Percentiles rank a stretch among this genome's conserved stretches.
phyloP scores from a whole-genome alignment of 1,139 yeast species.

The Geotrichum siamense region DNA sequence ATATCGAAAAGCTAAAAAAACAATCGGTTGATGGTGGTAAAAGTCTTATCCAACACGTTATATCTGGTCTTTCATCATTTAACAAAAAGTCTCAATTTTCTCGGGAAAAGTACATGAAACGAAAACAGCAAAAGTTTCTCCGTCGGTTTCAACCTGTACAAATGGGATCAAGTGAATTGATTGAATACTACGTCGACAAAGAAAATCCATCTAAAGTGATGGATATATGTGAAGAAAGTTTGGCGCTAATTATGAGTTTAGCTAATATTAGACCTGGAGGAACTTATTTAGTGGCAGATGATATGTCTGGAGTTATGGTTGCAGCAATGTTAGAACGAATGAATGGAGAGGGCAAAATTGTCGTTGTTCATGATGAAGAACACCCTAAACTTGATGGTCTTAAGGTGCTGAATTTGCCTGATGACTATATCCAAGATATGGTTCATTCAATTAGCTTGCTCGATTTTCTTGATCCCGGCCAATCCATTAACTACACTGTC shows the following conservation, averaged over 20 bases:
- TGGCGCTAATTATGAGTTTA: slow-evolving; percentile 66
- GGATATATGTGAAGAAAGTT: slow-evolving; percentile 64
- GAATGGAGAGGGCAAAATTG: slow-evolving; percentile 72
- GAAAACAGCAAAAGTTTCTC: slow-evolving; percentile 87
- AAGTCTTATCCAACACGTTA: slow-evolving; percentile 71
- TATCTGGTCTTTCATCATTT: slow-evolving; percentile 77
- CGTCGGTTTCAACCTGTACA: slow-evolving; percentile 78
- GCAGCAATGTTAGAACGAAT: slow-evolving; percentile 85
- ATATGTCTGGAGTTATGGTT: slow-evolving; percentile 78
- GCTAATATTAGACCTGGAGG: slow-evolving; percentile 90
- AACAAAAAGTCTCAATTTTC: slow-evolving; percentile 84
- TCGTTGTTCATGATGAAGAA: slow-evolving; percentile 84
- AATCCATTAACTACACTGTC: slow-evolving; percentile 39
- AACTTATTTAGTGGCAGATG: slow-evolving; percentile 77
- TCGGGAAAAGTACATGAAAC: slow-evolving; percentile 82
- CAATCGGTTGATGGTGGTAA: slow-evolving; percentile 44
- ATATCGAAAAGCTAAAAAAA: slow-evolving; percentile 72
- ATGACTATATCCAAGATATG: slow-evolving; percentile 45
- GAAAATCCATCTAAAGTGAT: slow-evolving; percentile 38
- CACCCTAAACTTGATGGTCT: slow-evolving; percentile 76
- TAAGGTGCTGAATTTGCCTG: slow-evolving; percentile 52
- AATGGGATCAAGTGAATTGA: slow-evolving; percentile 63
- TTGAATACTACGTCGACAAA: slow-evolving; percentile 65
- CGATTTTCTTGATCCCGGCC: slow-evolving; percentile 74
- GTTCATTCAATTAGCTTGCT: slow-evolving; percentile 69